Conservation (phyloP, 2,329 filamentous ascomycete genomes). For the Arthrinium puccinioides region DNA sequence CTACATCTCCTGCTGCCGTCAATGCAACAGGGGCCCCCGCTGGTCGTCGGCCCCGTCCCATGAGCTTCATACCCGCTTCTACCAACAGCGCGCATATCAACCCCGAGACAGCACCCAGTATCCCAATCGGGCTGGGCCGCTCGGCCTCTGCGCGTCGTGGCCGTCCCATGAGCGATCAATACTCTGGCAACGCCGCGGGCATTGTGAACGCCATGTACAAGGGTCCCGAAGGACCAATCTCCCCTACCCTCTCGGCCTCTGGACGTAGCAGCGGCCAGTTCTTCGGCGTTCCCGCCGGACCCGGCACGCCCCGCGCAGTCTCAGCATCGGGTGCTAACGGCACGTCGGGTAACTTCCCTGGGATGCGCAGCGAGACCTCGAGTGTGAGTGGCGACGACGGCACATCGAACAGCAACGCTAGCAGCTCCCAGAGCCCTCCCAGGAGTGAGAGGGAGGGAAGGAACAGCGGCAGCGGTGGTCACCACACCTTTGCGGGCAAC, state of each 20-base stretch:
- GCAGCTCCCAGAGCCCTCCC: conserved; percentile 41
- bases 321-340: conserved; percentile 40
- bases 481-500: conserved; percentile 55
- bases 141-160: conserved; percentile 44
- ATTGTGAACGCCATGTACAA: conserved; percentile 89
- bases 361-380: conserved; percentile 59
- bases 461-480: conserved; percentile 39
- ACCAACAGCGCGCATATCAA: conserved; percentile 45
- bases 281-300: conserved; percentile 44
- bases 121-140: conserved; percentile 57
- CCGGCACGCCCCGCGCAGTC: conserved; percentile 19
- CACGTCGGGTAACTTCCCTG: conserved; percentile 61
- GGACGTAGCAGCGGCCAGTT: conserved; percentile 57
- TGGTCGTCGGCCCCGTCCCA: conserved; percentile 38
- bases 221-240: conserved; percentile 58
- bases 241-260: conserved; percentile 49
- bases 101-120: conserved; percentile 67
- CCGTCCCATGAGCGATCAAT: conserved; percentile 60
- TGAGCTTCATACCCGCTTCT: conserved; percentile 49
- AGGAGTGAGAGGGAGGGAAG: conserved; percentile 26
- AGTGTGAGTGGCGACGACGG: conserved; percentile 62
- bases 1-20: conserved; percentile 15
- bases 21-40: neutral
- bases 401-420: conserved; percentile 45
- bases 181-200: conserved; percentile 53